Evolutionary conservation across 495 filamentous ascomycete species (phyloP).

Genomic region (Cenococcum geophilum): DNA sequence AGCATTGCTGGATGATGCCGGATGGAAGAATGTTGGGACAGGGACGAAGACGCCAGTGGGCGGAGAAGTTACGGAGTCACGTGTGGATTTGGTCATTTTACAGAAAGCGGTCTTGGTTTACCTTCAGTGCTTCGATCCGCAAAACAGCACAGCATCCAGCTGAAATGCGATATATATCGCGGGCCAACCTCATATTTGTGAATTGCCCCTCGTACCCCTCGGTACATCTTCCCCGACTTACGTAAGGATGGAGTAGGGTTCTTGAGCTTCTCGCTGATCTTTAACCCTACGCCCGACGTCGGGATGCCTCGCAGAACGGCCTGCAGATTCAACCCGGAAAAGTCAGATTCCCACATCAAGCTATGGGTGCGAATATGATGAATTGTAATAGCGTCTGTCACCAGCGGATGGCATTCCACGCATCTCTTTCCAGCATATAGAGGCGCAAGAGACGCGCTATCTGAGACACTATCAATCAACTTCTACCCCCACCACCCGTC

Average conservation of each 20-base stretch:
- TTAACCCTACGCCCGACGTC: conserved; percentile 22
- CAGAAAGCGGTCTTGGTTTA: neutral
- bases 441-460: too few species aligned
- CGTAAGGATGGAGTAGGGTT: conserved; percentile 3
- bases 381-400: too few species aligned
- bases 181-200: neutral
- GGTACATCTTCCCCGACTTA: conserved; percentile 9
- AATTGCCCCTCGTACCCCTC: conserved; percentile 5
- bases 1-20: conserved; percentile 35
- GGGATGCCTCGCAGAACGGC: conserved; percentile 5
- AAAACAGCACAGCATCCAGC: neutral
- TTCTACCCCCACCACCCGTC: too few species aligned
- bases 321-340: neutral
- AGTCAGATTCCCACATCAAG: too few species aligned
- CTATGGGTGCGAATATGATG: too few species aligned
- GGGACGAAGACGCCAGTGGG: conserved; percentile 44
- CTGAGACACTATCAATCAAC: too few species aligned
- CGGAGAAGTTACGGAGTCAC: conserved; percentile 23
- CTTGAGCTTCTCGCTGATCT: neutral
- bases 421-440: too few species aligned
- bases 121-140: neutral
- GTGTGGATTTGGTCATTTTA: conserved; percentile 11
- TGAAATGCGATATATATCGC: neutral
- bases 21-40: conserved; percentile 49
- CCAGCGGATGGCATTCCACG: too few species aligned